Evolutionary conservation across 164 flowering plant species (phyloP), one percentile per base, ranked within the genome.

Genomic region (Malania oleifera): DNA sequence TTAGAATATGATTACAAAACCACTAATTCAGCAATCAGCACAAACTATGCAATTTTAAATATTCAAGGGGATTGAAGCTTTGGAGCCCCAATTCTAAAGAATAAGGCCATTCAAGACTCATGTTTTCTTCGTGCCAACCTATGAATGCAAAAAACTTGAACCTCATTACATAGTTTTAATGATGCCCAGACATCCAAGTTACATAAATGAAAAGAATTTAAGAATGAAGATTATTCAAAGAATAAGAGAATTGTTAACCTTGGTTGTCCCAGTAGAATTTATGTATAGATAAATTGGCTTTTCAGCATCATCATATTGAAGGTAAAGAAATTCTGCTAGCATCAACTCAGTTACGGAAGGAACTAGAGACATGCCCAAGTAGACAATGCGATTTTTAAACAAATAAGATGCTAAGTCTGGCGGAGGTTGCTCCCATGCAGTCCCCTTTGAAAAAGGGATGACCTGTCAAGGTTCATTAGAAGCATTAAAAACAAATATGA

Each of bases 351-450:
- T 82, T 48, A 91, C 96, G 45, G 92, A 77, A 39, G 97, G 93
- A 63, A 85, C 88, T 43, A 93, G 82, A 69, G 89, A 72, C 97
- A 85, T 86, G 60, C 96, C 97, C 77, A 93, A 67, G 66, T 88
- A 90, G 35, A 93, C 91, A 69, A 93, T 93, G 57, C 97, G 80
- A 61, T 91, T 82, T 54, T 82, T 83, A 68, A 57, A 86, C 70
- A 90, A 70, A 66, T 90, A 88, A 19, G 99, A 90, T 46, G 97
- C 89, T 39, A 93, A 69, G 75, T 93, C 96, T 24, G 99, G 99
- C 54, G 99, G 99, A 56, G 96, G 95, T 61, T 85, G 86, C 80
- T 90, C 91, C 85, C 80, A 80, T 43, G 86, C 92, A 77, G 64
- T 83, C 70, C 95, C 96, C 65, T 80, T 79, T 31, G 76, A 29